A percentile compares a stretch with the other conserved stretches of the same genome.
Evolutionary conservation across 306 rosid genomes (phyloP).

Genomic region (Begonia fuchsioides): DNA sequence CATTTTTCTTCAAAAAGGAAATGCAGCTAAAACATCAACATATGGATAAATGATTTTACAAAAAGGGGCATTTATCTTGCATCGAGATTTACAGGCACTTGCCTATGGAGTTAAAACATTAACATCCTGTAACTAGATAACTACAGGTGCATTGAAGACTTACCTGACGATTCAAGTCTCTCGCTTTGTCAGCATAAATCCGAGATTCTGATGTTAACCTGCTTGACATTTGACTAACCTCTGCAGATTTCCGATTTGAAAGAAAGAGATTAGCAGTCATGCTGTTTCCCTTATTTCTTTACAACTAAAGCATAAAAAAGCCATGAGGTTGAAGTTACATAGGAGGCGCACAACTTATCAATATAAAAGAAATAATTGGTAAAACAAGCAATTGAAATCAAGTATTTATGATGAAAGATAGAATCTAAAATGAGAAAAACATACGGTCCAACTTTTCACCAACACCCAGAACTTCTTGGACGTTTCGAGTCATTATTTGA

Average conservation of each 20-base stretch:
- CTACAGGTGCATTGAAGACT: neutral
- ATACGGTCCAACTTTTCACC: slow-evolving; percentile 99
- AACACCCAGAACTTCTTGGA: slow-evolving; percentile 99
- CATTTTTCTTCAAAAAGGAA: neutral
- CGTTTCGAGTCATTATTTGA: slow-evolving; percentile 98
- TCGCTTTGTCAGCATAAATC: slow-evolving; percentile 81
- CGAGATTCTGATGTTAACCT: slow-evolving; percentile 90
- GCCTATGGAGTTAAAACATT: no score
- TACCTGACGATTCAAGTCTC: slow-evolving; percentile 87
- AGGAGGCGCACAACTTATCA: no score
- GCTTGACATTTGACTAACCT: slow-evolving; percentile 94
- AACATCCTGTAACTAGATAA: no score
- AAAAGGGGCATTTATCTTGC: no score
- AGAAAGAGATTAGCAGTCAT: slow-evolving; percentile 6
- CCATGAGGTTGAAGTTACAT: no score
- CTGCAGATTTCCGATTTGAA: slow-evolving; percentile 38
- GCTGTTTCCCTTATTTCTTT: neutral
- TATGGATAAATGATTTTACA: no score
- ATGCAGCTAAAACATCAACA: no score
- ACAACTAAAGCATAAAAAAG: no score
- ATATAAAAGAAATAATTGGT: no score
- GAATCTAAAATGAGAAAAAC: slow-evolving; percentile 9
- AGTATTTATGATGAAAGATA: neutral
- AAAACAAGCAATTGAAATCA: no score
- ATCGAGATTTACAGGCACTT: no score